Evolutionary conservation across 192 early-diverging fungal genomes (phyloP).

Genomic region (Umbelopsis isabellina): DNA sequence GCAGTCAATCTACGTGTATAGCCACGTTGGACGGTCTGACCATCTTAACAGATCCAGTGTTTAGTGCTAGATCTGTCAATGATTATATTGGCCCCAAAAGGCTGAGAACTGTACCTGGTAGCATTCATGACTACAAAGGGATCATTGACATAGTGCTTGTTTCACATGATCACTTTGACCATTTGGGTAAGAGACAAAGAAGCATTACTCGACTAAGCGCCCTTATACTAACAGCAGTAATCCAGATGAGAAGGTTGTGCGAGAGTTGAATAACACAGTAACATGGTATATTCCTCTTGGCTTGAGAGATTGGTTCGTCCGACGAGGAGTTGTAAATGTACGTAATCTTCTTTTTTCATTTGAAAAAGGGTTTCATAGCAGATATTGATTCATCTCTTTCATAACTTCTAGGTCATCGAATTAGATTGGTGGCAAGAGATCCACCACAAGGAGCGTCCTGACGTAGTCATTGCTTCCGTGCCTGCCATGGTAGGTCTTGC

Average conservation of each 20-base stretch:
- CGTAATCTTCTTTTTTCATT: background rate
- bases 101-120: conserved; percentile 53
- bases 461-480: conserved; percentile 44
- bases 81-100: conserved; percentile 50
- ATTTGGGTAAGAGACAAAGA: conserved; percentile 32
- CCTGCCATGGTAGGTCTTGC: conserved; percentile 37
- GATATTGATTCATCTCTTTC: background rate
- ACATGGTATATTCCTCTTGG: conserved; percentile 63
- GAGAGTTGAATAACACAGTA: conserved; percentile 51
- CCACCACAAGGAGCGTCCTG: conserved; percentile 42
- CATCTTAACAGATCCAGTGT: conserved; percentile 54
- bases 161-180: conserved; percentile 62
- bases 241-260: conserved; percentile 51
- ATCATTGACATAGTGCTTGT: conserved; percentile 57
- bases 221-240: background rate
- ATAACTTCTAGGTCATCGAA: conserved; percentile 45
- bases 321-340: conserved; percentile 52
- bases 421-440: conserved; percentile 64
- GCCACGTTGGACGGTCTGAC: conserved; percentile 58
- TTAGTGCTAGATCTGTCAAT: conserved; percentile 30
- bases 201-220: background rate
- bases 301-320: conserved; percentile 48
- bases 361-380: too few species aligned
- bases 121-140: conserved; percentile 45
- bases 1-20: conserved; percentile 58